Evolutionary conservation across 805 yeast genomes (phyloP).

Genomic region (Myxozyma monticola): DNA sequence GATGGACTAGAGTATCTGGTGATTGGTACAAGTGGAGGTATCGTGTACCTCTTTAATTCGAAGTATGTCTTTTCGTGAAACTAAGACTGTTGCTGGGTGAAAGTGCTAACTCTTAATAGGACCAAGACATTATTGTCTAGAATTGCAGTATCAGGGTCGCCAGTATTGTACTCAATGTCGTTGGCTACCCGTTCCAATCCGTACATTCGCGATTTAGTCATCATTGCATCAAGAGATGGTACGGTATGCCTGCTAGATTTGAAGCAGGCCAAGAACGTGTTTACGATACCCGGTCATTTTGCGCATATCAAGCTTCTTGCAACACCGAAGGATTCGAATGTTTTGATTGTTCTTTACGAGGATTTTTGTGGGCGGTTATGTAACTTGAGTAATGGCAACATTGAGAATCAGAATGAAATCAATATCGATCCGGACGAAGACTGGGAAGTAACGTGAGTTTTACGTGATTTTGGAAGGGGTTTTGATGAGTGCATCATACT

Average conservation of each 20-base stretch:
- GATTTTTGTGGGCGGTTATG: slow-evolving; percentile 18
- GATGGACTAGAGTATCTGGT: slow-evolving; percentile 14
- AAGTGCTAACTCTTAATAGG: not conserved
- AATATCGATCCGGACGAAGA: slow-evolving; percentile 23
- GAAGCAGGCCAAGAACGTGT: slow-evolving; percentile 9
- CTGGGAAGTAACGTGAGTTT: slow-evolving; percentile 22
- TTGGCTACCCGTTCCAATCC: slow-evolving; percentile 3
- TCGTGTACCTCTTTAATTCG: slow-evolving; percentile 16
- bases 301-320: slow-evolving; percentile 19
- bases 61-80: not conserved
- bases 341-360: slow-evolving; percentile 23
- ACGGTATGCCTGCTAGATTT: slow-evolving; percentile 22
- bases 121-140: slow-evolving; percentile 19
- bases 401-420: slow-evolving; percentile 23
- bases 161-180: slow-evolving; percentile 20
- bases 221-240: slow-evolving; percentile 26
- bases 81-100: not conserved
- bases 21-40: slow-evolving; percentile 22
- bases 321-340: slow-evolving; percentile 22
- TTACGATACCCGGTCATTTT: slow-evolving; percentile 29
- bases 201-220: slow-evolving; percentile 13
- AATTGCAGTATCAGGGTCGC: slow-evolving; percentile 25
- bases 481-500: not conserved
- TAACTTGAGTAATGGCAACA: slow-evolving; percentile 23
- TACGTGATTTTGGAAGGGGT: not conserved